phyloP scores from a whole-genome alignment of 2,329 filamentous ascomycete genomes.

The Raffaelea arxii region DNA sequence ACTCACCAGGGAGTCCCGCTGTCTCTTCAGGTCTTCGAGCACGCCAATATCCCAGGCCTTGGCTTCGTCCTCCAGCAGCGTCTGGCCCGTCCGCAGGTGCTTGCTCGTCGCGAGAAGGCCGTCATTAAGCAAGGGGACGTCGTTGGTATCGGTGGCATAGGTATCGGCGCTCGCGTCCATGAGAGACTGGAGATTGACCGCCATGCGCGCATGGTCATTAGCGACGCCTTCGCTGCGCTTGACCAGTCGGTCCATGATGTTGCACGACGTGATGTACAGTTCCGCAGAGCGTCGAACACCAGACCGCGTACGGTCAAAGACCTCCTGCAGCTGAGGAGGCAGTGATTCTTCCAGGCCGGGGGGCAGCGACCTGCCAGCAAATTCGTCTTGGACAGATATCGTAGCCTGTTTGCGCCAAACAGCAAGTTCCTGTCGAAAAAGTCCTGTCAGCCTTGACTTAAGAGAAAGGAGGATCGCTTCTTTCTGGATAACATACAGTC shows the following conservation, averaged over 20 bases:
- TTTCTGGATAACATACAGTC: conserved; percentile 68
- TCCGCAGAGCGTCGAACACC: conserved; percentile 82
- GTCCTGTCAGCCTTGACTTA: too few relatives aligned
- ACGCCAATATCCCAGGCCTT: conserved; percentile 86
- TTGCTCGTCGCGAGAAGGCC: conserved; percentile 79
- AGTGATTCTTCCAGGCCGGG: conserved; percentile 83
- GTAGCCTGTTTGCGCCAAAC: conserved; percentile 98
- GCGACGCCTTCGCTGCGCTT: conserved; percentile 93
- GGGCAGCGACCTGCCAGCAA: conserved; percentile 65
- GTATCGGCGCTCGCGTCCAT: conserved; percentile 75
- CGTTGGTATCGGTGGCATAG: conserved; percentile 81
- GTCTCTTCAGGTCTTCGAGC: conserved; percentile 84
- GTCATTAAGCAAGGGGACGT: conserved; percentile 82
- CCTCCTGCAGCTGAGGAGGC: conserved; percentile 67
- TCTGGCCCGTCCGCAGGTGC: conserved; percentile 69
- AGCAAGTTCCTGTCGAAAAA: conserved; percentile 62
- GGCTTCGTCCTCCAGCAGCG: conserved; percentile 80
- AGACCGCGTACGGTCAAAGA: conserved; percentile 73
- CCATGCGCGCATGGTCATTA: conserved; percentile 78
- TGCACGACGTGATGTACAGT: conserved; percentile 86
- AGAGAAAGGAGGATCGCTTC: too few relatives aligned
- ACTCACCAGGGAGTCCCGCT: conserved; percentile 81
- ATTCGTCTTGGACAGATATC: conserved; percentile 93
- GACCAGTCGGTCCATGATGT: conserved; percentile 78
- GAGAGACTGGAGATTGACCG: conserved; percentile 63